A percentile compares a stretch with the other conserved stretches of the same genome.
Conservation (phyloP, 352 stramenopile genomes). For the Lagenidium giganteum region DNA sequence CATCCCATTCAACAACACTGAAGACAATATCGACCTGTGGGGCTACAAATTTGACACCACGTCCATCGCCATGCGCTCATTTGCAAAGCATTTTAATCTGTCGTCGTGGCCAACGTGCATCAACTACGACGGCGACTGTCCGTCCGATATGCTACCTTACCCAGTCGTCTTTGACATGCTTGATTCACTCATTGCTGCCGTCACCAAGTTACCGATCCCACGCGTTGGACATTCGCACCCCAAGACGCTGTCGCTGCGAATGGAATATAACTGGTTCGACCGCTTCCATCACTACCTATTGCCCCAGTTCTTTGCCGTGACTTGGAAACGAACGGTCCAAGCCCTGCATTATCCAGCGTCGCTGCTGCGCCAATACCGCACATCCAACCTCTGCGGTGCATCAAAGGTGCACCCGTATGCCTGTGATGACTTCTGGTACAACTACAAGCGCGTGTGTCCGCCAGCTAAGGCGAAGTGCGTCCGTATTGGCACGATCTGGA, state of each 20-base stretch:
- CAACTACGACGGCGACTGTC: constrained; percentile 8
- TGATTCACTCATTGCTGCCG: constrained; percentile 10
- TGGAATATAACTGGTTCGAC: constrained; percentile 6
- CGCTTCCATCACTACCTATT: constrained; percentile 13
- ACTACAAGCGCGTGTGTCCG: neutral
- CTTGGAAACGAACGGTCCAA: neutral
- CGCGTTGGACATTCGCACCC: constrained; percentile 1
- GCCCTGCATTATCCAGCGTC: constrained; percentile 3
- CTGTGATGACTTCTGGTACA: constrained; percentile 3
- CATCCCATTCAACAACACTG: too few relatives aligned
- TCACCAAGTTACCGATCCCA: neutral
- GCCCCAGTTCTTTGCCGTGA: constrained; percentile 7
- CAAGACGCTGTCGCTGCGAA: constrained; percentile 7
- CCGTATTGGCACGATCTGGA: too few relatives aligned
- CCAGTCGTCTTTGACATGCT: constrained; percentile 11
- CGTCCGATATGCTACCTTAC: neutral
- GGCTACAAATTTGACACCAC: too few relatives aligned
- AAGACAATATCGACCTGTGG: too few relatives aligned
- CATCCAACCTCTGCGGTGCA: neutral
- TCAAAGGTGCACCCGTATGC: neutral
- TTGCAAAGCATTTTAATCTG: too few relatives aligned
- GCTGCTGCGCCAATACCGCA: too few relatives aligned
- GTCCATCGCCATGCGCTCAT: too few relatives aligned
- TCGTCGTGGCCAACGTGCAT: constrained; percentile 14
- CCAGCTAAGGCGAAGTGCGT: too few relatives aligned